A percentile compares a stretch with the other conserved stretches of the same genome.
phyloP scores from a whole-genome alignment of 139 green algal genomes.

The Auxenochlorella pyrenoidosa region DNA sequence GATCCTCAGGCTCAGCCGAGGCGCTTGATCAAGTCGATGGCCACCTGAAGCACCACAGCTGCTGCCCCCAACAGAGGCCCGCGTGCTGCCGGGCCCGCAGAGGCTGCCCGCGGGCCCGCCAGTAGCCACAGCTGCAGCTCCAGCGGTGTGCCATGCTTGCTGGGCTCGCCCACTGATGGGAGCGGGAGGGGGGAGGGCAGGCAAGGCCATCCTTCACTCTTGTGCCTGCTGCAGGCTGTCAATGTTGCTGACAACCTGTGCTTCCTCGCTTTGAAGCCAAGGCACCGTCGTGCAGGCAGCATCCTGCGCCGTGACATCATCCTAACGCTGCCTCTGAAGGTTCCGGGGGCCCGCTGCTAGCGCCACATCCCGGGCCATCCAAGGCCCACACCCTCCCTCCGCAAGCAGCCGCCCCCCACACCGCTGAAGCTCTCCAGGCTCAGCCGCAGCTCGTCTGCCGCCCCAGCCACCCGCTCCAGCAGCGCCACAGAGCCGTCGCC shows the following conservation, averaged over 20 bases:
- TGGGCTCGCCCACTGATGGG: neutral
- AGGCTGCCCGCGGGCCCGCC: neutral
- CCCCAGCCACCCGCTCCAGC: neutral
- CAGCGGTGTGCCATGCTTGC: neutral
- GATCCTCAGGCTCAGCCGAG: neutral
- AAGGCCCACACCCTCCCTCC: neutral
- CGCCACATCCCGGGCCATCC: too few species aligned
- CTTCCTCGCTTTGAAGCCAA: too few species aligned
- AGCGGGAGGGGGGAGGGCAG: neutral
- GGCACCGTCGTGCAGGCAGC: too few species aligned
- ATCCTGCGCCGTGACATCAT: too few species aligned
- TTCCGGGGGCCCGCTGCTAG: too few species aligned
- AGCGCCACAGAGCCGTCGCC: neutral
- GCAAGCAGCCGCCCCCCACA: neutral
- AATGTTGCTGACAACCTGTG: too few species aligned
- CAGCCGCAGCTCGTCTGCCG: neutral
- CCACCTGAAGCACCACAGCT: neutral
- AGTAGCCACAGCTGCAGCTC: neutral
- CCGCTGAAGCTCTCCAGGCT: neutral
- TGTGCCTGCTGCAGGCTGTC: too few species aligned
- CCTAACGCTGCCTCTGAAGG: too few species aligned
- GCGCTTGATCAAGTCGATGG: neutral
- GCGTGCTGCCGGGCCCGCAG: neutral
- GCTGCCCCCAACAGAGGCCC: neutral
- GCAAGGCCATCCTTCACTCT: too few species aligned